Evolutionary conservation across 179 eudicot species (phyloP).

Genomic region (Gypsophila paniculata): DNA sequence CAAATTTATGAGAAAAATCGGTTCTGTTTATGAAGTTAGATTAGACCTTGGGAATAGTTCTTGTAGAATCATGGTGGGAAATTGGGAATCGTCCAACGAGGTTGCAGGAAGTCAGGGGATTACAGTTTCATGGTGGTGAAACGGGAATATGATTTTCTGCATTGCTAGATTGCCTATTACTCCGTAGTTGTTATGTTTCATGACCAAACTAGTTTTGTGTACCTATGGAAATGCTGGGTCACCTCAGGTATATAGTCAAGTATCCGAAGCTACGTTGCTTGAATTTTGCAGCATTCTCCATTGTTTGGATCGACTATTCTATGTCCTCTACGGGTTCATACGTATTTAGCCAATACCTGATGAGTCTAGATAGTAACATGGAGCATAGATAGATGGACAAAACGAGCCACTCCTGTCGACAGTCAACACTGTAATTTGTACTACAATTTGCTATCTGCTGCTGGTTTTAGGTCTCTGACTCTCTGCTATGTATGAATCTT

Average conservation of each 20-base stretch:
- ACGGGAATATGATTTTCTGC: not conserved
- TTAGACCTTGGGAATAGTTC: constrained; percentile 2
- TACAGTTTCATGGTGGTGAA: not conserved
- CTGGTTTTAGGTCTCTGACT: not conserved
- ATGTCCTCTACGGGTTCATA: not conserved
- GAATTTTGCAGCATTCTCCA: not conserved
- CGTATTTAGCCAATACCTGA: not conserved
- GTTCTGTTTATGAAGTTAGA: not conserved
- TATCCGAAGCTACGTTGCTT: not conserved
- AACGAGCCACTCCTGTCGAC: not conserved
- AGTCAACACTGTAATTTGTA: not conserved
- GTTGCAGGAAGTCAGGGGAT: not conserved
- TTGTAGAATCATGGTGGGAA: not conserved
- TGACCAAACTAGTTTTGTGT: not conserved
- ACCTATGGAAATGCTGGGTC: not conserved
- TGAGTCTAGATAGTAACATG: not conserved
- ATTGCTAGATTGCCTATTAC: not conserved
- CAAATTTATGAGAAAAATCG: no score
- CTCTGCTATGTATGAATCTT: not conserved
- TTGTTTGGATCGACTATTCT: not conserved
- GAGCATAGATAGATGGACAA: not conserved
- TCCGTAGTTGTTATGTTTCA: no score
- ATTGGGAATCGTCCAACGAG: no score
- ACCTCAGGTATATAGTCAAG: not conserved
- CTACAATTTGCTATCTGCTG: not conserved